Base-by-base conservation (phyloP, 345 rosid genomes). In the Eucalyptus regnans region DNA sequence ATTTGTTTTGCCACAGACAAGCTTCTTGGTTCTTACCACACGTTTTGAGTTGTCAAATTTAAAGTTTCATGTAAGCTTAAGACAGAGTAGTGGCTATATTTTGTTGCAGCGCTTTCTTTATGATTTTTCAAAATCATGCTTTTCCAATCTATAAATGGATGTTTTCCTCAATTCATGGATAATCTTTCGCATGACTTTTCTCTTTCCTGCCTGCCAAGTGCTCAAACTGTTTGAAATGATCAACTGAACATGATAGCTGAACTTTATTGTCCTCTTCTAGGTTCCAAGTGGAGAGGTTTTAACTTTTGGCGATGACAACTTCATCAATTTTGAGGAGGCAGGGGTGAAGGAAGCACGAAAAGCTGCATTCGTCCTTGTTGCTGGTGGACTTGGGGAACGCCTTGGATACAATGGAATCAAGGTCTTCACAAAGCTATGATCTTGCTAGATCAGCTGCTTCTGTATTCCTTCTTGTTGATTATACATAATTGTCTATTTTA, bases 381-480 rank as follows among this genome's bases (percentile, higher is more conserved):
- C 99, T 9, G 99, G 99, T 87, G 99, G 99, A 17, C 98, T 98
- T 88, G 99, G 99, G 25, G 99, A 97, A 89, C 99, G 99, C 83
- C 98, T 98, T 89, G 99, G 99, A 89, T 98, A 95, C 91, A 97
- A 96, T 91, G 99, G 99, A 90, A 98, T 98, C 91, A 98, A 97
- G 99, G 98, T 97, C 89, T 86, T 29, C 22, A 87, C 71, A 50
- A 46, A 49, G 56, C 49, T 49, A 18, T n/a, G 51, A 37, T 41
- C 79, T 87, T 58, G 71, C 71, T 76, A 88, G 86, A 44, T 84
- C 86, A 37, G 46, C 90, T 50, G 41, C 31, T 13, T 76, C 86
- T 66, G 17, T 44, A 64, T 52, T 44, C 86, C 50, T 41, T 43
- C 23, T 86, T 50, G 22, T 71, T 37, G 83, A 7, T 20, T 37